phyloP scores from a whole-genome alignment of 208 protist genomes.

The Trypanosoma vivax region DNA sequence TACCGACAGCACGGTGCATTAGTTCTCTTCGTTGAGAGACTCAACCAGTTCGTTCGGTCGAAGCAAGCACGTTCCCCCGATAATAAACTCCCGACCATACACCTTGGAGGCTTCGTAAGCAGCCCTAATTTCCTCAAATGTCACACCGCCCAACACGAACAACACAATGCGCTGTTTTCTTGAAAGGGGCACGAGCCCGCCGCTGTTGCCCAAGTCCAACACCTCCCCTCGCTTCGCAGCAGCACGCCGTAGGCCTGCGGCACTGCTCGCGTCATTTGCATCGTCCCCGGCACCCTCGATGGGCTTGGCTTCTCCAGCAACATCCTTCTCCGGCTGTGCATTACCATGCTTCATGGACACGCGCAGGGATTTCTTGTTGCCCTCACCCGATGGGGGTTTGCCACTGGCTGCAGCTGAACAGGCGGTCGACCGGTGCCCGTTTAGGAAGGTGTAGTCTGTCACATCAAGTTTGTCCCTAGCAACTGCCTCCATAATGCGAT shows the following conservation, averaged over 20 bases:
- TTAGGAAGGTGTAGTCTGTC: conserved; percentile 56
- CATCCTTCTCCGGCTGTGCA: not conserved
- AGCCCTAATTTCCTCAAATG: conserved; percentile 50
- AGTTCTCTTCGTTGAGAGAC: conserved; percentile 10
- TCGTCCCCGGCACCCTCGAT: no score
- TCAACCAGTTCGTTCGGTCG: conserved; percentile 39
- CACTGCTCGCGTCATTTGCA: no score
- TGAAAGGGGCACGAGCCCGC: conserved; percentile 27
- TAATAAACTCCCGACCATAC: conserved; percentile 45
- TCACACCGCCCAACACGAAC: conserved; percentile 73
- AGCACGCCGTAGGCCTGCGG: not conserved
- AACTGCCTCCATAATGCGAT: conserved; percentile 53
- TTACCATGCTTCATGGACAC: not conserved
- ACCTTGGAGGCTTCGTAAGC: conserved; percentile 61
- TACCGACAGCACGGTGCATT: no score
- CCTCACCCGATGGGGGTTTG: not conserved
- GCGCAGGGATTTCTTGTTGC: conserved; percentile 4
- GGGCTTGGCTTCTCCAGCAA: not conserved
- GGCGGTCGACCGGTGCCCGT: conserved; percentile 8
- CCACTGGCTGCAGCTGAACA: conserved; percentile 7
- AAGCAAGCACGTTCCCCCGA: conserved; percentile 64
- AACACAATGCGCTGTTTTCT: conserved; percentile 50
- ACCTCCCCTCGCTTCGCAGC: not conserved
- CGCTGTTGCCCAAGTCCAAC: conserved; percentile 48
- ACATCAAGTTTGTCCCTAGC: conserved; percentile 35